A percentile compares a stretch with the other conserved stretches of the same genome.
Conservation (phyloP, 2,329 filamentous ascomycete species). For the Harringtonia lauricola region DNA sequence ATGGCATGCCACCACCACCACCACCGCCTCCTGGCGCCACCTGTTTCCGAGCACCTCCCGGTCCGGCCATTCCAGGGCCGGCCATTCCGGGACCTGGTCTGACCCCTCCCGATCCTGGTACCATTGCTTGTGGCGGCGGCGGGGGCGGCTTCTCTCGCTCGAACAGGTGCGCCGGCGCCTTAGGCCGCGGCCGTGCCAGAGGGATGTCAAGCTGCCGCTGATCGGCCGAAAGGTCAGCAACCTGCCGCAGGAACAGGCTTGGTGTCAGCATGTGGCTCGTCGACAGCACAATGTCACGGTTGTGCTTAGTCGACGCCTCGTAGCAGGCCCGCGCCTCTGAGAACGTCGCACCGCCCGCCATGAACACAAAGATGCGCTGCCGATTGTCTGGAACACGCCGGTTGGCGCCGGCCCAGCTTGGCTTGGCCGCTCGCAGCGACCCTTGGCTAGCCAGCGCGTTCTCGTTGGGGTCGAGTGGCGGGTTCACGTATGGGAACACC, state of each 20-base stretch:
- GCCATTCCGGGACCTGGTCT: background rate
- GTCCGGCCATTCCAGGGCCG: slow-evolving; percentile 7
- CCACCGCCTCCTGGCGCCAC: slow-evolving; percentile 6
- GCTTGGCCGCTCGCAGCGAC: slow-evolving; percentile 82
- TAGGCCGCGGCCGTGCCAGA: slow-evolving; percentile 65
- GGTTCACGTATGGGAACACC: slow-evolving; percentile 63
- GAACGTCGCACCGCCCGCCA: slow-evolving; percentile 92
- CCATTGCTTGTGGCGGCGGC: slow-evolving; percentile 28
- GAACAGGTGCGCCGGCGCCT: slow-evolving; percentile 76
- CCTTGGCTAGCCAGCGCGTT: slow-evolving; percentile 39
- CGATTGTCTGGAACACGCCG: slow-evolving; percentile 66
- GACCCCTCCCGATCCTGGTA: background rate
- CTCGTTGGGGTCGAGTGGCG: slow-evolving; percentile 52
- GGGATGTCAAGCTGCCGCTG: slow-evolving; percentile 71
- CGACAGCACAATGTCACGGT: slow-evolving; percentile 75
- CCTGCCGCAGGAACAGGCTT: slow-evolving; percentile 68
- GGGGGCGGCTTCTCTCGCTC: slow-evolving; percentile 54
- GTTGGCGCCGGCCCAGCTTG: slow-evolving; percentile 85
- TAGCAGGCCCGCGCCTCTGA: slow-evolving; percentile 86
- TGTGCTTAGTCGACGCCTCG: slow-evolving; percentile 61
- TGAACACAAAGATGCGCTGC: slow-evolving; percentile 85
- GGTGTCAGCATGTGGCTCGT: slow-evolving; percentile 92
- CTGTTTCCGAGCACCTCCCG: too few species aligned
- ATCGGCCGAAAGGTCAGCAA: slow-evolving; percentile 68
- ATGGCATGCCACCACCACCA: slow-evolving; percentile 21